Evolutionary conservation across 441 rosid species (phyloP).

Genomic region (Brassica balearica): DNA sequence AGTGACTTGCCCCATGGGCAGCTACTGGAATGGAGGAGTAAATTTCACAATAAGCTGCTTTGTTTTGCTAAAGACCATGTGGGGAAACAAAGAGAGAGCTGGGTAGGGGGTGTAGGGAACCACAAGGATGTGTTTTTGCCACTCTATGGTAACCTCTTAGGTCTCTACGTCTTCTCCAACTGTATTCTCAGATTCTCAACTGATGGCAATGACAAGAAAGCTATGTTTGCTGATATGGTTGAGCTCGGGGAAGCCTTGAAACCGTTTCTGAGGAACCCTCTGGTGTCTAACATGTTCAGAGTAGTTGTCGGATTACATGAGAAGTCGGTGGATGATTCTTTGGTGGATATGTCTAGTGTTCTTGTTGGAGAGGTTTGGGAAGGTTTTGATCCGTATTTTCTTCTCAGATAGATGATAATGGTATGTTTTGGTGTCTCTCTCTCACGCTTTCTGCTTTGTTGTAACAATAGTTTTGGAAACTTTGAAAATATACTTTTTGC

Average conservation of each 20-base stretch:
- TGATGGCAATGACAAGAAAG: slow-evolving; percentile 36
- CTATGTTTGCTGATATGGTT: slow-evolving; percentile 50
- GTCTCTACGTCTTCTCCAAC: slow-evolving; percentile 67
- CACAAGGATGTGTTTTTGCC: slow-evolving; percentile 94
- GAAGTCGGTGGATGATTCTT: slow-evolving; percentile 42
- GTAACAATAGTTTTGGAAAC: slow-evolving; percentile 12
- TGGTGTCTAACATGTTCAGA: slow-evolving; percentile 70
- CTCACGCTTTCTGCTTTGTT: slow-evolving; percentile 6
- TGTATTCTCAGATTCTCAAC: slow-evolving; percentile 53
- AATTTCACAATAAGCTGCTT: slow-evolving; percentile 59
- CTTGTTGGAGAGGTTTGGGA: slow-evolving; percentile 58
- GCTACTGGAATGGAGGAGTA: slow-evolving; percentile 62
- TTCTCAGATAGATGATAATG: slow-evolving; percentile 53
- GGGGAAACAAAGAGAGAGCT: slow-evolving; percentile 54
- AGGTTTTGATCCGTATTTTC: slow-evolving; percentile 88
- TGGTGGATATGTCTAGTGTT: slow-evolving; percentile 33
- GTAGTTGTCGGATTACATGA: slow-evolving; percentile 60
- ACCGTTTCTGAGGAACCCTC: slow-evolving; percentile 72
- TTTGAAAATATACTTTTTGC: neutral
- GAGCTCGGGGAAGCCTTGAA: slow-evolving; percentile 62
- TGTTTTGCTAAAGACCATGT: slow-evolving; percentile 59
- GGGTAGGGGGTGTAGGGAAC: slow-evolving; percentile 90
- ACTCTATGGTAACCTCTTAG: slow-evolving; percentile 80
- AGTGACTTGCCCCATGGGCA: slow-evolving; percentile 44
- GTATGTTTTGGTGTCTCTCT: neutral